Evolutionary conservation across 257 asterid genomes (phyloP).

Genomic region (Perilla frutescens): DNA sequence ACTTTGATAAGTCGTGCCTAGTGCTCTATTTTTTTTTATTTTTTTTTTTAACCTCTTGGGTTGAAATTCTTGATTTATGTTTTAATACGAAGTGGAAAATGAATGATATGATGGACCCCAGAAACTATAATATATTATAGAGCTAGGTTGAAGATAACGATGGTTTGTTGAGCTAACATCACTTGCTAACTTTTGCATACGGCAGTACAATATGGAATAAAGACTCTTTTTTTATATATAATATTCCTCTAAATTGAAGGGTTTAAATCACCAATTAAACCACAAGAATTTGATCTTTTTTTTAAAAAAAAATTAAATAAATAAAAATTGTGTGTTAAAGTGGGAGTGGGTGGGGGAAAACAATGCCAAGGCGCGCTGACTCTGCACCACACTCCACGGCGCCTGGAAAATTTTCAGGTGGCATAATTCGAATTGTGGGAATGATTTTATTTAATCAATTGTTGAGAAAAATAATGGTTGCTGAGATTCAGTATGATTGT

Average conservation of each 20-base stretch:
- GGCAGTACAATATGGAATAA: constrained; percentile 9
- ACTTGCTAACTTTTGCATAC: constrained; percentile 20
- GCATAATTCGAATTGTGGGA: background rate
- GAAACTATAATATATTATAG: background rate
- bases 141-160: background rate
- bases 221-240: constrained; percentile 4
- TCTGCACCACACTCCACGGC: constrained; percentile 12
- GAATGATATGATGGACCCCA: constrained; percentile 11
- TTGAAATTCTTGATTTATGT: constrained; percentile 1
- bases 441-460: background rate
- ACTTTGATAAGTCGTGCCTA: background rate
- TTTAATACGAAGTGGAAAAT: background rate
- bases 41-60: too few relatives aligned
- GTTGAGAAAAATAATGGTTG: constrained; percentile 8
- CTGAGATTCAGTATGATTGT: constrained; percentile 29
- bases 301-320: background rate
- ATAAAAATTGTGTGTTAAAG: background rate
- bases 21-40: background rate
- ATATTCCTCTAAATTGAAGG: background rate
- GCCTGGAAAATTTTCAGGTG: background rate
- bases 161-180: constrained; percentile 38
- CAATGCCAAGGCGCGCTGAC: background rate
- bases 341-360: background rate
- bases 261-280: background rate
- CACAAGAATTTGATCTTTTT: background rate